These are phyloP conservation scores for Lachancea fermentati DNA, from an alignment of 805 yeast genomes.

Conservation along the genomic window DNA sequence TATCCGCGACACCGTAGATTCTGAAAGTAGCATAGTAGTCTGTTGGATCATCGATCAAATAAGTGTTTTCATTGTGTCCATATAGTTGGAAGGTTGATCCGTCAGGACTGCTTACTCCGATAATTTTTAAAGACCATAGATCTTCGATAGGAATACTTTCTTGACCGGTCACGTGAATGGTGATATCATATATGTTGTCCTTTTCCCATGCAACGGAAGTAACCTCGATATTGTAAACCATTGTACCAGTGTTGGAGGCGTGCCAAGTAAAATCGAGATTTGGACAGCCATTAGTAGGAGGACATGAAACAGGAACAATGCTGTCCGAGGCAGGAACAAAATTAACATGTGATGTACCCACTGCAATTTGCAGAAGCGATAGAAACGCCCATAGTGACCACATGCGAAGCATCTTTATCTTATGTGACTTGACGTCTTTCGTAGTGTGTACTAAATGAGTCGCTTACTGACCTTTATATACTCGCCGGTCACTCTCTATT, in stretches of 20 bases:
- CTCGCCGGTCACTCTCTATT: too few species aligned
- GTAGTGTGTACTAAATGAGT: too few species aligned
- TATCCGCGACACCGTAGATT: conserved; percentile 10
- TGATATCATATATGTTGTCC: conserved; percentile 14
- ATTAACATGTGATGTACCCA: neutral
- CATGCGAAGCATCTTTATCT: too few species aligned
- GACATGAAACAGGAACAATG: neutral
- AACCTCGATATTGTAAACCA: conserved; percentile 15
- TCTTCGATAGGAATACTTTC: conserved; percentile 14
- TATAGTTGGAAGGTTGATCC: conserved; percentile 13
- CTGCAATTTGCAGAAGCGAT: too few species aligned
- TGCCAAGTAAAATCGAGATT: conserved; percentile 13
- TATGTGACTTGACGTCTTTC: too few species aligned
- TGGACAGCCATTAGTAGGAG: conserved; percentile 16
- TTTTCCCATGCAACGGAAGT: conserved; percentile 10
- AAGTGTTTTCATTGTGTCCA: conserved; percentile 15
- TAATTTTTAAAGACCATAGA: conserved; percentile 15
- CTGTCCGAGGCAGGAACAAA: conserved; percentile 1
- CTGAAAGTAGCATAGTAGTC: conserved; percentile 19
- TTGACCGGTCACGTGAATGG: conserved; percentile 17
- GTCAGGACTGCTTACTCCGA: conserved; percentile 16
- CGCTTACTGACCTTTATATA: too few species aligned
- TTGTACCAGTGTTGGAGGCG: conserved; percentile 4
- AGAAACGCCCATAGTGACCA: too few species aligned
- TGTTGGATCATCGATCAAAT: conserved; percentile 15